These are phyloP conservation scores for Cyclotella sp. DNA, from an alignment of 108 stramenopile genomes.

Conservation along the genomic window DNA sequence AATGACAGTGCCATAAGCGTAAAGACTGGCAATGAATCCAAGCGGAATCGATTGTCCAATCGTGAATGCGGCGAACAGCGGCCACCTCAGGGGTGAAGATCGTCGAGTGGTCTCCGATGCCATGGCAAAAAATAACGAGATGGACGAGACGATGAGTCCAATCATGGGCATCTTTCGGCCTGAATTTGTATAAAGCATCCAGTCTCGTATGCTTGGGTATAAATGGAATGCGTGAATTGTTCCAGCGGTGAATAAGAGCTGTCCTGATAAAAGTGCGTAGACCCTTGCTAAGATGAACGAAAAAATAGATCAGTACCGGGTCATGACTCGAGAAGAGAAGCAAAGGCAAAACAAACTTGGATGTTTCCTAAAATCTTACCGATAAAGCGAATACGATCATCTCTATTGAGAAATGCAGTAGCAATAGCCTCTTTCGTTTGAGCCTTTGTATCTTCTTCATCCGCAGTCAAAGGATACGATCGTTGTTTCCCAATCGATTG, in stretches of 20 bases:
- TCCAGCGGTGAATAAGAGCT: slow-evolving; percentile 73
- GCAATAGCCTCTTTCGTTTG: slow-evolving; percentile 45
- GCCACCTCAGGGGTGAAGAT: slow-evolving; percentile 74
- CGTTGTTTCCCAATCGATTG: neutral
- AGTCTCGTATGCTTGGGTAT: slow-evolving; percentile 48
- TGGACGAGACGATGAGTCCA: slow-evolving; percentile 48
- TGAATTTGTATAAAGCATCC: slow-evolving; percentile 47
- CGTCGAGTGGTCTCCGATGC: slow-evolving; percentile 60
- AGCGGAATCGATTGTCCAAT: slow-evolving; percentile 77
- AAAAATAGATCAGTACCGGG: neutral
- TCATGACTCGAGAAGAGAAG: neutral
- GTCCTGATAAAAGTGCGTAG: slow-evolving; percentile 77
- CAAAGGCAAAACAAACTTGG: neutral
- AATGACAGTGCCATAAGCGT: slow-evolving; percentile 70
- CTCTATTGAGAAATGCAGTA: slow-evolving; percentile 74
- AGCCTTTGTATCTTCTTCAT: slow-evolving; percentile 49
- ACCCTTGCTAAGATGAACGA: slow-evolving; percentile 62
- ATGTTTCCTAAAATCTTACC: slow-evolving; percentile 34
- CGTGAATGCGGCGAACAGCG: slow-evolving; percentile 76
- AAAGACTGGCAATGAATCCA: slow-evolving; percentile 75
- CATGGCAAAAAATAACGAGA: slow-evolving; percentile 64
- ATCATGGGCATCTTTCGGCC: slow-evolving; percentile 49
- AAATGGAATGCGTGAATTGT: slow-evolving; percentile 67
- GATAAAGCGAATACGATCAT: slow-evolving; percentile 76
- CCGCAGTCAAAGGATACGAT: neutral